Evolutionary conservation across 1,284 basidiomycete genomes (phyloP), one percentile per base, ranked within the genome.

Genomic region (Cutaneotrichosporon daszewskae): DNA sequence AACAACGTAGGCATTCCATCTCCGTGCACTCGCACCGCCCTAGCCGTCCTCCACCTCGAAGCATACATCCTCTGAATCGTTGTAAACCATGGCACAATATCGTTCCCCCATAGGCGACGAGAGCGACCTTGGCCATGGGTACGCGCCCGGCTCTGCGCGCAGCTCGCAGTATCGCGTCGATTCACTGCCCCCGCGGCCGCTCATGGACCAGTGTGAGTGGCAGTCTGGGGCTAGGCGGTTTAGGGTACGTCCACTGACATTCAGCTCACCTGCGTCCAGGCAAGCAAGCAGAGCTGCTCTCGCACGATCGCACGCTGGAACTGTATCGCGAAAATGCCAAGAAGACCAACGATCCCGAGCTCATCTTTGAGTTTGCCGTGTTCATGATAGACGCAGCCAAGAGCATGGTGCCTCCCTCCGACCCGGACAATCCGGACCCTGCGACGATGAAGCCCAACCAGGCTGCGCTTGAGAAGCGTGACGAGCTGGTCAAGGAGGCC

Each of bases 301-400:
- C 87, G 1, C 88, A 96, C 71, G 87, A 90, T 70, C 87, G 87
- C 57, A 98, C 94, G 3, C 82, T 98, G 49, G 90, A 96, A 69
- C 82, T 95, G 46, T 98, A 98, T 75, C 85, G 95, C 32, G 81
- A 85, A 36, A 98, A 98, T 68, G 94, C 94, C 20, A 96, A 95
- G 75, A 98, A 97, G 75, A 95, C 91, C 0, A 91, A 96, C 74
- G 91, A 98, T 70, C 92, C 94, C 0, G 88, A 95, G 66, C 76
- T 96, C 47, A 94, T 94, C 67, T 98, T 94, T 74, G 94, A 98
- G 71, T 94, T 98, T 59, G 89, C 92, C 40, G 89, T 94, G 13
- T 97, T 98, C 75, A 92, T 96, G 86, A 85, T 98, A 60, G 95
- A 97, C 65, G 88, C 92, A 26, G 84, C 86, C 43, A 92, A 92